A percentile compares a stretch with the other conserved stretches of the same genome.
Conservation (phyloP, 345 rosid species). For the Pseudoturritis turrita region DNA sequence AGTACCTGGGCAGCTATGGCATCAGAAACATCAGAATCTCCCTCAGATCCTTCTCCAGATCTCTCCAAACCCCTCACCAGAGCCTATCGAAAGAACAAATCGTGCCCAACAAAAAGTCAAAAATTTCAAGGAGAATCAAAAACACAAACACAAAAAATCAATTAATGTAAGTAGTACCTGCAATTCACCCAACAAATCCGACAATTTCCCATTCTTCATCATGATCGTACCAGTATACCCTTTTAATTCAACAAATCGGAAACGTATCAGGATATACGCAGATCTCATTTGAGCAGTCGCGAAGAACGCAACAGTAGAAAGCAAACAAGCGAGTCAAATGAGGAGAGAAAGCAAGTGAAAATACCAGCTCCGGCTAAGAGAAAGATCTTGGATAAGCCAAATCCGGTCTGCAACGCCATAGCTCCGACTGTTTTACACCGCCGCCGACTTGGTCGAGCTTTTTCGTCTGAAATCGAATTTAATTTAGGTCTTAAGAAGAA, state of each 20-base stretch:
- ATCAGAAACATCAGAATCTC: constrained; percentile 52
- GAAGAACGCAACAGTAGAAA: background rate
- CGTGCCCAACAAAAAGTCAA: background rate
- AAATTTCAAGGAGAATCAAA: background rate
- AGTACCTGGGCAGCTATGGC: constrained; percentile 70
- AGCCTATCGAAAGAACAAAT: constrained; percentile 18
- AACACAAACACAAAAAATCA: background rate
- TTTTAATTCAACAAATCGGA: background rate
- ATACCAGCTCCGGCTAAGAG: constrained; percentile 85
- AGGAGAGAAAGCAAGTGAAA: background rate
- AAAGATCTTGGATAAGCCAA: constrained; percentile 70
- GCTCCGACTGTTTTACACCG: constrained; percentile 27
- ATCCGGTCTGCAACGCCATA: constrained; percentile 88
- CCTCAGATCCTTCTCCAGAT: constrained; percentile 55
- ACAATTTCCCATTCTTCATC: constrained; percentile 72
- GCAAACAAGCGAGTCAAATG: background rate
- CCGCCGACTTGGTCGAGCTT: constrained; percentile 10
- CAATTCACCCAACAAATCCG: constrained; percentile 72
- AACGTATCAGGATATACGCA: background rate
- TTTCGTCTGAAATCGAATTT: background rate
- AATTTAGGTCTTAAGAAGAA: constrained; percentile 2
- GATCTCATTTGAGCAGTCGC: background rate
- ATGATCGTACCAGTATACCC: constrained; percentile 83
- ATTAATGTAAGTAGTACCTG: constrained; percentile 49
- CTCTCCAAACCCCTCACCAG: constrained; percentile 57